phyloP scores from a whole-genome alignment of 192 early-diverging fungal genomes.

The Coemansia sp. region DNA sequence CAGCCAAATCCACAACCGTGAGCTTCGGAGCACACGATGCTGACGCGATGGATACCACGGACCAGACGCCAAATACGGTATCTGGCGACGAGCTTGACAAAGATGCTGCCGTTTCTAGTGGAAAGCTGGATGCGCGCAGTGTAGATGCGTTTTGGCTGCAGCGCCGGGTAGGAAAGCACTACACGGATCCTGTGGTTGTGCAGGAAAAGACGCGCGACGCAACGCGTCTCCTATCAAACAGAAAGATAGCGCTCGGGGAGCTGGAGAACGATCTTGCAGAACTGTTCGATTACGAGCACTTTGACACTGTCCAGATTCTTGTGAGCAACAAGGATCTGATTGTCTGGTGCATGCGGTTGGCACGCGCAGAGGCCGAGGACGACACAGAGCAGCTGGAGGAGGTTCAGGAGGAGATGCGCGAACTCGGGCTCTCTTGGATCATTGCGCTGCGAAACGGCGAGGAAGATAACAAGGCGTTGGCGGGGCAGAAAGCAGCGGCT shows the following conservation, averaged over 20 bases:
- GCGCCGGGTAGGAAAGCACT: slow-evolving; percentile 77
- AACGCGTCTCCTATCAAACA: slow-evolving; percentile 69
- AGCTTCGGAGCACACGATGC: slow-evolving; percentile 14
- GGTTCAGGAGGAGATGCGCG: slow-evolving; percentile 70
- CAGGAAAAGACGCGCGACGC: slow-evolving; percentile 85
- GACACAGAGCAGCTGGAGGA: slow-evolving; percentile 55
- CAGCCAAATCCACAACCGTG: slow-evolving; percentile 13
- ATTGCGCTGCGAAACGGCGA: slow-evolving; percentile 60
- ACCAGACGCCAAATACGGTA: not conserved
- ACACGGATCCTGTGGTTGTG: slow-evolving; percentile 79
- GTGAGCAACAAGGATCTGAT: slow-evolving; percentile 86
- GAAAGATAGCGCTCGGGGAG: slow-evolving; percentile 69
- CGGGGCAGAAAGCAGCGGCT: slow-evolving; percentile 12
- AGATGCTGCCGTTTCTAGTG: not conserved
- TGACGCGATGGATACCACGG: slow-evolving; percentile 3
- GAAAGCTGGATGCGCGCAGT: slow-evolving; percentile 66
- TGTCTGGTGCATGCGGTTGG: slow-evolving; percentile 87
- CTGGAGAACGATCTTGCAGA: slow-evolving; percentile 95
- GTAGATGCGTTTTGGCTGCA: slow-evolving; percentile 99
- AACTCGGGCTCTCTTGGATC: slow-evolving; percentile 68
- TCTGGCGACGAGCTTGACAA: slow-evolving; percentile 8
- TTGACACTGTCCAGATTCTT: slow-evolving; percentile 89
- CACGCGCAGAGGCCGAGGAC: slow-evolving; percentile 63
- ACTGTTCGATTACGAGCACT: slow-evolving; percentile 96
- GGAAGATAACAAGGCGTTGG: slow-evolving; percentile 34